Base-by-base conservation (phyloP, 495 filamentous ascomycete species). In the Hypoxylon trugodes region DNA sequence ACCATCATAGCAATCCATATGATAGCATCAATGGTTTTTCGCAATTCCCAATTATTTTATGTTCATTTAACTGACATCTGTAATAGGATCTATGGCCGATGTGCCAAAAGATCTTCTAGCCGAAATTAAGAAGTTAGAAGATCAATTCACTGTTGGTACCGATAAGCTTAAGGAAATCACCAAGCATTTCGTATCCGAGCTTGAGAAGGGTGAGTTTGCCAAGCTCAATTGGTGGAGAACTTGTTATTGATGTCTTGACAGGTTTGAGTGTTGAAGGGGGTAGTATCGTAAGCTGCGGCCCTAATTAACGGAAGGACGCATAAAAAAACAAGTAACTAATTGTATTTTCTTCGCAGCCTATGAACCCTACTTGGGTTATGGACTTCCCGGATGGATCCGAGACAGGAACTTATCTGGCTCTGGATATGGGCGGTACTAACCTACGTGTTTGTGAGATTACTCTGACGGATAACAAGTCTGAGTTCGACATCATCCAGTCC, bases 281-380 rank as follows among this genome's bases (percentile, higher is more conserved):
- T 46, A 94, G 87, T 74, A 97, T 98, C 73, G 93, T 97, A 77
- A 81, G 92, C 80, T 49, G 21, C 19, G 32, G 18, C 33, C 42
- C 56, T 8, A 19, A 36, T 12, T 52, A 41, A 4, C 18, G n/a
- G n/a, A n/a, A n/a, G n/a, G n/a, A 41, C 45, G 10, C 25, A 22
- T 37, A 33, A 45, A 19, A 67, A 70, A 70, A 61, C 60, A 60
- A 26, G 55, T 28, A 51, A 10, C 37, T 55, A 55, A 48, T 52
- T 52, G 18, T n/a, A 51, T 47, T 18, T 22, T 5, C 12, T 28
- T 42, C 15, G 40, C 74, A 97, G 93, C 95, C 95, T 59, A 98
- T 98, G 95, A 98, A 97, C 77, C 90, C 95, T 36, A 98, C 95
- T 47, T 98, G 95, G 95, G 93, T 95, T 54, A 93, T 98, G 88